Percentiles rank a stretch among this genome's conserved stretches.
Conservation (phyloP, 768 basidiomycete genomes). For the Trametes coccinea region DNA sequence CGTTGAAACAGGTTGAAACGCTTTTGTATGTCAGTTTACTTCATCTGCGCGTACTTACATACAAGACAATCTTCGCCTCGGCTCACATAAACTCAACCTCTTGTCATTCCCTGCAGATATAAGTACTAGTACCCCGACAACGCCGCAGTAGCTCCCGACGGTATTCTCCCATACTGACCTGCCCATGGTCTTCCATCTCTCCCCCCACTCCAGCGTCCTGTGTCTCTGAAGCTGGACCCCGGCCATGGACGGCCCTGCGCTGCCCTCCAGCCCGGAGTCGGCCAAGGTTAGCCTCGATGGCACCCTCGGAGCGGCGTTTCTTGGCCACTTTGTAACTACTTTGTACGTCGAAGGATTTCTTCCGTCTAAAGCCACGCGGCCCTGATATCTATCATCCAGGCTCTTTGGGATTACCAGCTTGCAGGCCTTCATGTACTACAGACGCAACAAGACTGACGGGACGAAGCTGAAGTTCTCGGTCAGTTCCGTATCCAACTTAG, state of each 20-base stretch:
- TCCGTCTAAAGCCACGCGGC: background rate
- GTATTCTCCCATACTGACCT: background rate
- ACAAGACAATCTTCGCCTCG: background rate
- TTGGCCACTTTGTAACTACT: conserved; percentile 19
- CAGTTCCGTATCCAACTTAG: background rate
- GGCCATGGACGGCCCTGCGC: background rate
- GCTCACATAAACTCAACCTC: too few relatives aligned
- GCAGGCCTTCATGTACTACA: conserved; percentile 12
- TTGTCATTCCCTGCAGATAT: background rate
- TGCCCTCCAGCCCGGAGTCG: background rate
- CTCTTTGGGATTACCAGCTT: conserved; percentile 11
- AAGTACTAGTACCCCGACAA: background rate
- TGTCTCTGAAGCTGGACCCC: too few relatives aligned
- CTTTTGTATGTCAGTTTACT: too few relatives aligned
- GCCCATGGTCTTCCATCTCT: background rate
- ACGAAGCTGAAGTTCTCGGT: background rate
- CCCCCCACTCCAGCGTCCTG: background rate
- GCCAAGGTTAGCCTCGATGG: conserved; percentile 8
- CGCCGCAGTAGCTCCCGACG: background rate
- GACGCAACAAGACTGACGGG: background rate
- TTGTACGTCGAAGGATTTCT: conserved; percentile 7
- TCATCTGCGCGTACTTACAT: too few relatives aligned
- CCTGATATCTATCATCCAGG: background rate
- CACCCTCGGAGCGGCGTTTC: conserved; percentile 25
- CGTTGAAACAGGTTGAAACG: too few relatives aligned